A percentile compares a stretch with the other conserved stretches of the same genome.
These are phyloP conservation scores for Euryodendron excelsum DNA, from an alignment of 148 eudicot species.

Conservation along the genomic window DNA sequence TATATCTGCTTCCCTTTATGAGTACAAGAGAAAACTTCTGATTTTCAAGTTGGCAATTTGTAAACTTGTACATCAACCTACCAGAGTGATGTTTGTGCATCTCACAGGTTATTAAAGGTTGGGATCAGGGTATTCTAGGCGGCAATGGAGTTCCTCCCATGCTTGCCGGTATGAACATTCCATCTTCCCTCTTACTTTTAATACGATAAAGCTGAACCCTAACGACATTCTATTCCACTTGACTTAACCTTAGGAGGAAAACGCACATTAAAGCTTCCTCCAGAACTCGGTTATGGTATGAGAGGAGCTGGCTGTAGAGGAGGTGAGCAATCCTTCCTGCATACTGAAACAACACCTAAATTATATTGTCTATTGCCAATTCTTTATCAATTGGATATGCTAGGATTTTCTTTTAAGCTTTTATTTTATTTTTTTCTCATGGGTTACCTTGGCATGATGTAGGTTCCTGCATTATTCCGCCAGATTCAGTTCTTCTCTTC, in stretches of 20 bases:
- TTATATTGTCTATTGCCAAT: background rate
- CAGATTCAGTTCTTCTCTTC: slow-evolving; percentile 75
- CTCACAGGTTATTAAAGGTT: slow-evolving; percentile 86
- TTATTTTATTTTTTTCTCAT: background rate
- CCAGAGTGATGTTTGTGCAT: background rate
- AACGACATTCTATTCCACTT: background rate
- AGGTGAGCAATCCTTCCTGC: slow-evolving; percentile 50
- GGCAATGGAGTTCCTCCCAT: slow-evolving; percentile 85
- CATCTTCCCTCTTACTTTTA: background rate
- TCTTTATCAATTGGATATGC: background rate
- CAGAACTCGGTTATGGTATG: slow-evolving; percentile 70
- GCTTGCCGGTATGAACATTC: slow-evolving; percentile 61
- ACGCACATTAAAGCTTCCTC: slow-evolving; percentile 69
- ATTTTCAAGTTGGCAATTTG: background rate
- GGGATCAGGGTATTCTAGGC: slow-evolving; percentile 89
- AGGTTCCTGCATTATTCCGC: slow-evolving; percentile 94
- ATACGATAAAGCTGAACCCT: background rate
- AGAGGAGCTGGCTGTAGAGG: slow-evolving; percentile 95
- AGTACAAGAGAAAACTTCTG: background rate
- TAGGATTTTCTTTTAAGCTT: background rate
- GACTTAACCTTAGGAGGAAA: slow-evolving; percentile 58
- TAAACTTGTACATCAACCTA: no score
- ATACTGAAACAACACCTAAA: no score
- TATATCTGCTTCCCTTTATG: background rate
- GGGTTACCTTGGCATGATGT: slow-evolving; percentile 13